Evolutionary conservation across 2,329 filamentous ascomycete species (phyloP).

Genomic region (Fusarium sp.): DNA sequence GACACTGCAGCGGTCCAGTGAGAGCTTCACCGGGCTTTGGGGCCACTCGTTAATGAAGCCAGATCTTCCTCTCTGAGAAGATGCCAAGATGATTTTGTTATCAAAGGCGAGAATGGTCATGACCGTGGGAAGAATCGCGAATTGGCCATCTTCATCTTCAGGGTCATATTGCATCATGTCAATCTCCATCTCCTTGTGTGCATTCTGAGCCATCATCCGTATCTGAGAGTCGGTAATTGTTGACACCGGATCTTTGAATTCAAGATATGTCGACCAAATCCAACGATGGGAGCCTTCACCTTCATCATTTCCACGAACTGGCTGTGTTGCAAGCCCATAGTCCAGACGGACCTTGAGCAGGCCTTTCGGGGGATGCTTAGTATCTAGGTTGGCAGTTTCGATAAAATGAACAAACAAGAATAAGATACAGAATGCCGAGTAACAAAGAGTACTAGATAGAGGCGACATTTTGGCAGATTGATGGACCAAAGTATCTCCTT

Average conservation of each 20-base stretch:
- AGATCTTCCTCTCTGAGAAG: background rate
- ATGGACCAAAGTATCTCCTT: background rate
- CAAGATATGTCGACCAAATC: background rate
- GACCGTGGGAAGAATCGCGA: background rate
- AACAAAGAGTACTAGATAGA: background rate
- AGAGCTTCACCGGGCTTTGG: background rate
- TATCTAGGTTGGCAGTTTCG: background rate
- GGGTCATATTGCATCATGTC: background rate
- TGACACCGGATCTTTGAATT: background rate
- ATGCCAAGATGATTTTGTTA: background rate
- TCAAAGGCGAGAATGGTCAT: constrained; percentile 2
- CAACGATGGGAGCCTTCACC: background rate
- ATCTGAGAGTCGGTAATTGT: background rate
- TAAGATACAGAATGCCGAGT: background rate
- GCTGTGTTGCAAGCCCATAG: background rate
- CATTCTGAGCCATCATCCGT: background rate
- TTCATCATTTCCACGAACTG: background rate
- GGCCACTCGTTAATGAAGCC: background rate
- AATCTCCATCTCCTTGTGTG: background rate
- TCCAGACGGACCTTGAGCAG: background rate
- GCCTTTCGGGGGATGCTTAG: background rate
- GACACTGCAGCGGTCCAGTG: background rate
- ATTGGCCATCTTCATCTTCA: background rate
- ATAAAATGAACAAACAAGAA: background rate
- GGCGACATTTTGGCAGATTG: background rate